Evolutionary conservation across 306 rosid genomes (phyloP).

Genomic region (Trichosanthes truncata): DNA sequence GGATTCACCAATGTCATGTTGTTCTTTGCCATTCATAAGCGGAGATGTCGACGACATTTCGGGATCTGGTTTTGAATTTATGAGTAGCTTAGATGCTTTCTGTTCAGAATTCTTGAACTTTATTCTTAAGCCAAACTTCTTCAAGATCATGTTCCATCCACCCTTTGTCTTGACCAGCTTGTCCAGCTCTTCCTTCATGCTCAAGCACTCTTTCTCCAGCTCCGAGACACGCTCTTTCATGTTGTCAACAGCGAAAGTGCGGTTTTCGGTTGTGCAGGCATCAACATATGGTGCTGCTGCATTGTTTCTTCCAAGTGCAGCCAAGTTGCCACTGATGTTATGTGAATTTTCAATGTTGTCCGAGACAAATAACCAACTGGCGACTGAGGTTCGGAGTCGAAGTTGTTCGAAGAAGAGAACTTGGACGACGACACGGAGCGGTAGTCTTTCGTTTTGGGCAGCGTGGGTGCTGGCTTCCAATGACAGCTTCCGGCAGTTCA

Average conservation of each 20-base stretch:
- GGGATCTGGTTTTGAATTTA: conserved; percentile 33
- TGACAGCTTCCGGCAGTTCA: conserved; percentile 93
- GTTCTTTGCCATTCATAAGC: not conserved
- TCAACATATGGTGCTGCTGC: conserved; percentile 9
- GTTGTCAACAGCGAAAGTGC: conserved; percentile 30
- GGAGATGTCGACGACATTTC: conserved; percentile 10
- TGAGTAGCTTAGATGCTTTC: conserved; percentile 27
- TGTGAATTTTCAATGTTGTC: conserved; percentile 57
- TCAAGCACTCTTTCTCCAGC: conserved; percentile 68
- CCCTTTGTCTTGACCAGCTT: conserved; percentile 64
- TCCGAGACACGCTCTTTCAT: conserved; percentile 54
- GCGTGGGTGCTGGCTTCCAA: conserved; percentile 92
- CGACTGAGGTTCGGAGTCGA: conserved; percentile 67
- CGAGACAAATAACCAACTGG: conserved; percentile 70
- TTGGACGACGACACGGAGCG: conserved; percentile 74
- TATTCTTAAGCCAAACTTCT: conserved; percentile 42
- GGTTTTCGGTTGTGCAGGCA: conserved; percentile 11
- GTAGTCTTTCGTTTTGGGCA: conserved; percentile 88
- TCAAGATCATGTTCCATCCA: conserved; percentile 55
- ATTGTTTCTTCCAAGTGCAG: conserved; percentile 23
- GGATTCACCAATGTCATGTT: not conserved
- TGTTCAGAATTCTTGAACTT: conserved; percentile 32
- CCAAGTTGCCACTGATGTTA: conserved; percentile 36
- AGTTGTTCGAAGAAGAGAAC: conserved; percentile 90
- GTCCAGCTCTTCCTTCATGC: conserved; percentile 68